phyloP scores from a whole-genome alignment of 352 stramenopile genomes.

The Pythium dissimile region DNA sequence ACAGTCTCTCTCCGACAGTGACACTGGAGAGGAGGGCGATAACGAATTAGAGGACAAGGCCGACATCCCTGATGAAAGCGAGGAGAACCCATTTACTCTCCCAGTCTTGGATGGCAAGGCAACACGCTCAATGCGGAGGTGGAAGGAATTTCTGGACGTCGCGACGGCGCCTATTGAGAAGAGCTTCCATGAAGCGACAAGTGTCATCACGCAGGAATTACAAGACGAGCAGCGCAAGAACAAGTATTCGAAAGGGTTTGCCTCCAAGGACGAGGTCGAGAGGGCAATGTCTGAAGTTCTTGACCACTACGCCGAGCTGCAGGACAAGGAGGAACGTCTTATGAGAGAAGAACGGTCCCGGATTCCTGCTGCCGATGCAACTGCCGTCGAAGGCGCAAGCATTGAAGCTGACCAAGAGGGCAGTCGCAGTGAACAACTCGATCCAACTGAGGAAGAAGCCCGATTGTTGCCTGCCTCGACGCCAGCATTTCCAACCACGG shows the following conservation, averaged over 20 bases:
- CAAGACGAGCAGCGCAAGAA: slow-evolving; percentile 32
- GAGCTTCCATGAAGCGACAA: slow-evolving; percentile 43
- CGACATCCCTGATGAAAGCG: slow-evolving; percentile 1
- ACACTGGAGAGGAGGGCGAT: slow-evolving; percentile 14
- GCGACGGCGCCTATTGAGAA: slow-evolving; percentile 46
- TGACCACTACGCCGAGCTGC: slow-evolving; percentile 33
- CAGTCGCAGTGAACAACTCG: no score
- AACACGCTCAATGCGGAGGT: slow-evolving; percentile 35
- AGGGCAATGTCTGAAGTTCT: slow-evolving; percentile 31
- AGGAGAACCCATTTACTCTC: not conserved
- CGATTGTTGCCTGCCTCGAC: no score
- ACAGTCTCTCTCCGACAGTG: slow-evolving; percentile 20
- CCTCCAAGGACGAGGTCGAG: slow-evolving; percentile 47
- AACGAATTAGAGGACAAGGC: slow-evolving; percentile 6
- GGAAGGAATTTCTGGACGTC: slow-evolving; percentile 62
- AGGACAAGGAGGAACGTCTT: slow-evolving; percentile 32
- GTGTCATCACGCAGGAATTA: slow-evolving; percentile 47
- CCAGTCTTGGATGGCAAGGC: not conserved
- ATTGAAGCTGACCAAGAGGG: not conserved
- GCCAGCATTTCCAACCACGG: no score
- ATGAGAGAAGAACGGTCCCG: slow-evolving; percentile 8
- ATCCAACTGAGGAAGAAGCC: no score
- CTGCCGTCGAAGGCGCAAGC: no score
- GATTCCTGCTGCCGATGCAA: not conserved
- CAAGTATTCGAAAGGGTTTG: slow-evolving; percentile 58